Evolutionary conservation across 306 rosid genomes (phyloP).

Genomic region (Myrica gale): DNA sequence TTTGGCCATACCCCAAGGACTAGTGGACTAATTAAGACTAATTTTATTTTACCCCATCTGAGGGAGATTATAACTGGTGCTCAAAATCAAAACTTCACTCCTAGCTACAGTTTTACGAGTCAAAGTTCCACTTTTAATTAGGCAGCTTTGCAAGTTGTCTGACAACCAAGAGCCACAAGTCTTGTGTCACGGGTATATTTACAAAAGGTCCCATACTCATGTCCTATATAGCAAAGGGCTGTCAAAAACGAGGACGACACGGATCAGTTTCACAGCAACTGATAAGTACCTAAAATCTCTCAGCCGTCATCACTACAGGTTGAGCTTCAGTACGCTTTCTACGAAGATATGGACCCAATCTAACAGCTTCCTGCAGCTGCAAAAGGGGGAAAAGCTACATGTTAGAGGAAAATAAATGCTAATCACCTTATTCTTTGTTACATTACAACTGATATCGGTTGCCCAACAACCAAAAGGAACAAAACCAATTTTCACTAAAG

Average conservation of each 20-base stretch:
- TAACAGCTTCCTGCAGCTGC: conserved; percentile 80
- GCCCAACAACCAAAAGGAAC: background rate
- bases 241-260: background rate
- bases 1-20: no score
- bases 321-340: conserved; percentile 62
- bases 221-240: background rate
- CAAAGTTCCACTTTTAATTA: no score
- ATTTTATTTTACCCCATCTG: no score
- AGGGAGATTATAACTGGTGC: no score
- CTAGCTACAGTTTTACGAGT: no score
- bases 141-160: no score
- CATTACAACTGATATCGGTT: background rate
- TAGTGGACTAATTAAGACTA: no score
- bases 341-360: conserved; percentile 66
- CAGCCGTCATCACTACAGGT: conserved; percentile 76
- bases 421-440: background rate
- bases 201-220: background rate
- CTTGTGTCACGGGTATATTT: background rate
- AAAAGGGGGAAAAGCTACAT: conserved; percentile 16
- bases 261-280: background rate
- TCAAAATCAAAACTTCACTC: no score
- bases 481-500: background rate
- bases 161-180: background rate
- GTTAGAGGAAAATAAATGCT: background rate
- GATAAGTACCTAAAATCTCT: conserved; percentile 51